A percentile compares a stretch with the other conserved stretches of the same genome.
Evolutionary conservation across 1,139 yeast species (phyloP).

Genomic region (Diutina sp.): DNA sequence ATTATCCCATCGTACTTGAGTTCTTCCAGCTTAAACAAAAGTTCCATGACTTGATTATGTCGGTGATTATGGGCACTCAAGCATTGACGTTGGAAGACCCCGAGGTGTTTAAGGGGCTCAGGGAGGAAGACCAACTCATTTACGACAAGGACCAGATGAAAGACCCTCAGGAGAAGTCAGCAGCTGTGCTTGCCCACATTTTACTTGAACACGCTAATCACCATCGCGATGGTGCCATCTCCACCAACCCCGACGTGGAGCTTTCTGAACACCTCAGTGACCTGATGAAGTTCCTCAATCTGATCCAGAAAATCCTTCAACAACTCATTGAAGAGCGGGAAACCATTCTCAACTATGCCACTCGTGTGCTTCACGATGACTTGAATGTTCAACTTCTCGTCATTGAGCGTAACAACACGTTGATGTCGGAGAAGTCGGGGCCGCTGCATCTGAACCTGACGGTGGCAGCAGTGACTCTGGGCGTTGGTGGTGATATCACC

Average conservation of each 20-base stretch:
- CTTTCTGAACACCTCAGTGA: slow-evolving; percentile 33
- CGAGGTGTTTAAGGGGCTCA: slow-evolving; percentile 52
- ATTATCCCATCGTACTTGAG: slow-evolving; percentile 56
- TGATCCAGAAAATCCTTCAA: slow-evolving; percentile 32
- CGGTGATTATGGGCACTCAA: slow-evolving; percentile 57
- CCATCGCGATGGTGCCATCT: slow-evolving; percentile 31
- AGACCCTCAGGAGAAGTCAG: slow-evolving; percentile 37
- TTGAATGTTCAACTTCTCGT: slow-evolving; percentile 48
- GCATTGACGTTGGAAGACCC: slow-evolving; percentile 62
- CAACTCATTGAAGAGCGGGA: slow-evolving; percentile 62
- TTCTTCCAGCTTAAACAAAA: slow-evolving; percentile 67
- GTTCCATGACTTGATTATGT: slow-evolving; percentile 50
- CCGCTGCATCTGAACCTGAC: neutral
- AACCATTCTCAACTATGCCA: slow-evolving; percentile 55
- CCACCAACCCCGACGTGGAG: slow-evolving; percentile 35
- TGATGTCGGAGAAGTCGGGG: slow-evolving; percentile 18
- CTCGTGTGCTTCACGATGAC: slow-evolving; percentile 67
- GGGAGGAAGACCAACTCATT: slow-evolving; percentile 38
- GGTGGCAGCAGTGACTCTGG: neutral
- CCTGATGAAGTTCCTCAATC: slow-evolving; percentile 30
- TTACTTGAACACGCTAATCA: slow-evolving; percentile 29
- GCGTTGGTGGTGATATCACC: slow-evolving; percentile 21
- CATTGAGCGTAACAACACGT: slow-evolving; percentile 50
- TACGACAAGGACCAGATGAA: slow-evolving; percentile 27
- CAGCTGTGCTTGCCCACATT: slow-evolving; percentile 31